phyloP scores from a whole-genome alignment of 345 rosid species.

The Lagerstroemia speciosa region DNA sequence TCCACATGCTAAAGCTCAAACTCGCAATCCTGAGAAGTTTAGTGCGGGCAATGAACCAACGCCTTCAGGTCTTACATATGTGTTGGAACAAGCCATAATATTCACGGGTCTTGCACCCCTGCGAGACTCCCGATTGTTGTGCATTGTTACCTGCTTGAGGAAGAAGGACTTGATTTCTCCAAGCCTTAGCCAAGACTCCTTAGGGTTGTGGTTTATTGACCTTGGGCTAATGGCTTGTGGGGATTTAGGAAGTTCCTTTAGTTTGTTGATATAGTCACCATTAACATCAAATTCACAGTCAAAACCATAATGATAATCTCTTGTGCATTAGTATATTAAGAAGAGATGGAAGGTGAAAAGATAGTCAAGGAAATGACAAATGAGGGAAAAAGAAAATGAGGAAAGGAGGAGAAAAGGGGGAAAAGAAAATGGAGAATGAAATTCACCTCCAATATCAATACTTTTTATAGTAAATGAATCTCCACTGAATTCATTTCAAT shows the following conservation, averaged over 20 bases:
- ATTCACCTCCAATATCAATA: no score
- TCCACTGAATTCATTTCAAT: no score
- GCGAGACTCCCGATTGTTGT: slow-evolving; percentile 90
- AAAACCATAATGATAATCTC: slow-evolving; percentile 12
- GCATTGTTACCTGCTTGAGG: slow-evolving; percentile 83
- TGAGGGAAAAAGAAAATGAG: neutral
- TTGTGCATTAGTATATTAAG: slow-evolving; percentile 50
- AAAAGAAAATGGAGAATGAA: slow-evolving; percentile 8
- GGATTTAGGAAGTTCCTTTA: neutral
- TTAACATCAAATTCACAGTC: neutral
- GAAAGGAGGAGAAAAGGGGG: slow-evolving; percentile 10
- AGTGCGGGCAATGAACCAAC: slow-evolving; percentile 68
- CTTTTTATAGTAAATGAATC: no score
- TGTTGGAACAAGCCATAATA: slow-evolving; percentile 95
- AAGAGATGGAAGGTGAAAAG: slow-evolving; percentile 27
- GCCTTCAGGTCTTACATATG: slow-evolving; percentile 81
- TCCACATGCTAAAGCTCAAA: slow-evolving; percentile 78
- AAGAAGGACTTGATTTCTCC: slow-evolving; percentile 73
- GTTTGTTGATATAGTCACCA: slow-evolving; percentile 26
- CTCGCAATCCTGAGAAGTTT: slow-evolving; percentile 57
- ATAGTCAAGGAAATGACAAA: slow-evolving; percentile 8
- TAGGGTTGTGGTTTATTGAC: slow-evolving; percentile 72
- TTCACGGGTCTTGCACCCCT: slow-evolving; percentile 81
- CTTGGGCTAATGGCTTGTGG: slow-evolving; percentile 22
- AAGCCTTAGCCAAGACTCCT: slow-evolving; percentile 96